Evolutionary conservation across 2,329 filamentous ascomycete genomes (phyloP).

Genomic region (Diaporthe destruens): DNA sequence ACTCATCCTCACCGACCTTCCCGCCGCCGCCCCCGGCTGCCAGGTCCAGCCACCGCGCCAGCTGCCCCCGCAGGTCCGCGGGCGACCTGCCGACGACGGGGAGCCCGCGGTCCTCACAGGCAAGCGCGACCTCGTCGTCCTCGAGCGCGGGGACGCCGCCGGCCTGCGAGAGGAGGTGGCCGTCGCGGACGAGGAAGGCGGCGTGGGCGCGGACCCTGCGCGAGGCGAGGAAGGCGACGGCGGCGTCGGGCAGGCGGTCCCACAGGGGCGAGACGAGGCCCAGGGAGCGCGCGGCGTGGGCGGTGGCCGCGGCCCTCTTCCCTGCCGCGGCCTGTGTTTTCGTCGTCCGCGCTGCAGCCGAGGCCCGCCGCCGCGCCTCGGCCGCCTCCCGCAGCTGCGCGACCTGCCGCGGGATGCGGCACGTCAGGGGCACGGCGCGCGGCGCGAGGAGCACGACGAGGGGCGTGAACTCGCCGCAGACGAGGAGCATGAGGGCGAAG

Average conservation of each 20-base stretch:
- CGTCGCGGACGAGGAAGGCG: conserved; percentile 77
- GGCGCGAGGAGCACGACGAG: conserved; percentile 80
- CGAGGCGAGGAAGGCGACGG: conserved; percentile 65
- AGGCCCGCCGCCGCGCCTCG: conserved; percentile 64
- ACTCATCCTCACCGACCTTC: too few species aligned
- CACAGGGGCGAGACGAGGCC: conserved; percentile 61
- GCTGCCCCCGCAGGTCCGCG: conserved; percentile 60
- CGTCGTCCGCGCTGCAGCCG: conserved; percentile 58
- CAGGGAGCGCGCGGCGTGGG: conserved; percentile 58
- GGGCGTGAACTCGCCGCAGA: conserved; percentile 90
- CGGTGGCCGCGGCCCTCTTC: conserved; percentile 40
- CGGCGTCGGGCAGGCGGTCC: conserved; percentile 58
- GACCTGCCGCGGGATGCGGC: conserved; percentile 84
- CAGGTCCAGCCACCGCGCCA: conserved; percentile 63
- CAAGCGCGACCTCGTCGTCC: conserved; percentile 74
- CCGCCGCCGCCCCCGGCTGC: conserved; percentile 50
- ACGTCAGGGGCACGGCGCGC: conserved; percentile 81
- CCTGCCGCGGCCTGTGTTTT: too few species aligned
- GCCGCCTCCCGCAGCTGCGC: conserved; percentile 65
- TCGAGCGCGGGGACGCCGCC: conserved; percentile 72
- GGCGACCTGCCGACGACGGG: conserved; percentile 60
- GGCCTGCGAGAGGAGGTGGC: conserved; percentile 72
- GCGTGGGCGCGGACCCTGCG: conserved; percentile 66
- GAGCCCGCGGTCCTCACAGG: conserved; percentile 78
- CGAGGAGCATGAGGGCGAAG: conserved; percentile 79